These are phyloP conservation scores for Begonia loranthoides DNA, from an alignment of 306 rosid species.

Conservation along the genomic window DNA sequence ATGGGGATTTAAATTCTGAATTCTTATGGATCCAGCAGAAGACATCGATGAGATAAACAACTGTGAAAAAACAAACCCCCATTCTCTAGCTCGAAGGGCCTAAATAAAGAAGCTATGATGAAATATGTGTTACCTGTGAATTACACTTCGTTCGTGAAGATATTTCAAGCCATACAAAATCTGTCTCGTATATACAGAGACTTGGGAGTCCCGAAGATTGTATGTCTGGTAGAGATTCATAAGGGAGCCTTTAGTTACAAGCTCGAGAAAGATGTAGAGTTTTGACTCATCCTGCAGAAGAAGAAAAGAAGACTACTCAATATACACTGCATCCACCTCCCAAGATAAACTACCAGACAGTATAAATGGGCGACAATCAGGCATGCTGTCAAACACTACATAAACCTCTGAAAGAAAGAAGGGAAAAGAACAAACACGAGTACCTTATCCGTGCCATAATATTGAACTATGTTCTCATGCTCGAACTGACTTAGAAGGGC, in stretches of 20 bases:
- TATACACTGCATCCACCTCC: too few species aligned
- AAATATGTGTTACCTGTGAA: constrained; percentile 65
- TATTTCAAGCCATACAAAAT: constrained; percentile 83
- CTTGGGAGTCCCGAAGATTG: constrained; percentile 67
- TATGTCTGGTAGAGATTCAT: constrained; percentile 43
- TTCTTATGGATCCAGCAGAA: too few species aligned
- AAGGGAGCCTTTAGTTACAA: constrained; percentile 88
- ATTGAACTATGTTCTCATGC: constrained; percentile 90
- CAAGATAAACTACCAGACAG: too few species aligned
- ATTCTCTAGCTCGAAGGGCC: too few species aligned
- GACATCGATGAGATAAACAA: too few species aligned
- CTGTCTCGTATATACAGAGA: constrained; percentile 81
- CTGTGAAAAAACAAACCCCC: too few species aligned
- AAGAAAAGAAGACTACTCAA: constrained; percentile 7
- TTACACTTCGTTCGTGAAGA: constrained; percentile 71
- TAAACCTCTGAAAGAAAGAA: too few species aligned
- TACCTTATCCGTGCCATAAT: constrained; percentile 79
- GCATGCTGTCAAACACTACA: too few species aligned
- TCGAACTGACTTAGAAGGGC: constrained; percentile 81
- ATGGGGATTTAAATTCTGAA: too few species aligned
- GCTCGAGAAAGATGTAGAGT: constrained; percentile 76
- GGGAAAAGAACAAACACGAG: constrained; percentile 6
- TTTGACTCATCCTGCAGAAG: constrained; percentile 65
- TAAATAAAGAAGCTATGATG: too few species aligned
- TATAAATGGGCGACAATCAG: too few species aligned